Base-by-base conservation (phyloP, 2,329 filamentous ascomycete species). In the Venturia asperata region DNA sequence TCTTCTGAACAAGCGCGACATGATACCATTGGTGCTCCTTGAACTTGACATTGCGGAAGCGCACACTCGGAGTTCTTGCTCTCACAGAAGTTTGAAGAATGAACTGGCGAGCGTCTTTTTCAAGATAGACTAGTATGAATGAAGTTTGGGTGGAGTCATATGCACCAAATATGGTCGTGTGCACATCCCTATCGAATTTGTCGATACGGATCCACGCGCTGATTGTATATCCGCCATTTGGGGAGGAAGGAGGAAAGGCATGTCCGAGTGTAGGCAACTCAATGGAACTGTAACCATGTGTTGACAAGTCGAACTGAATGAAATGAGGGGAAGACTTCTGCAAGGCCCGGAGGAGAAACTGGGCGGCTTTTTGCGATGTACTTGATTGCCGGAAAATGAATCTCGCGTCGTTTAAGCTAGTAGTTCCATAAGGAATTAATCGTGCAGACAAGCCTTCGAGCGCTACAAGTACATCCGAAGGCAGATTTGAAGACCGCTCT, bases 101-200 rank as follows among this genome's bases (percentile, higher is more conserved):
- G 69, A 99, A 89, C 76, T 96, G 94, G 67, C 85, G 90, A 1
- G 91, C 96, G 74, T 97, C 92, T 72, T 89, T 92, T 74, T 99
- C 95, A 47, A 99, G 82, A 72, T 99, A 99, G 67, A 92, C 87
- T 70, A 99, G 85, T 43, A 99, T 79, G 72, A 99, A 99, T 75
- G 94, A 99, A 5, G 90, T 91, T 75, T 97, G 93, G 5, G 86
- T 91, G 3, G 88, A 82, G 76, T 99, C 94, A 75, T 95, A 97
- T 10, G 94, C 91, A 34, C 94, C 94, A 74, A 99, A 99, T 17
- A 99, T 83, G 0, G 94, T 99, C 0, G 94, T 99, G 74, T 99
- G 94, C 19, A 89, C 87, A 58, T 85, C 84, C 5, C 85, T 79
- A 74, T 99, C 95, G 74, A 94, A 97, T 49, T 86, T 81, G 74